phyloP scores from a whole-genome alignment of 148 eudicot species.

The Silene conica region DNA sequence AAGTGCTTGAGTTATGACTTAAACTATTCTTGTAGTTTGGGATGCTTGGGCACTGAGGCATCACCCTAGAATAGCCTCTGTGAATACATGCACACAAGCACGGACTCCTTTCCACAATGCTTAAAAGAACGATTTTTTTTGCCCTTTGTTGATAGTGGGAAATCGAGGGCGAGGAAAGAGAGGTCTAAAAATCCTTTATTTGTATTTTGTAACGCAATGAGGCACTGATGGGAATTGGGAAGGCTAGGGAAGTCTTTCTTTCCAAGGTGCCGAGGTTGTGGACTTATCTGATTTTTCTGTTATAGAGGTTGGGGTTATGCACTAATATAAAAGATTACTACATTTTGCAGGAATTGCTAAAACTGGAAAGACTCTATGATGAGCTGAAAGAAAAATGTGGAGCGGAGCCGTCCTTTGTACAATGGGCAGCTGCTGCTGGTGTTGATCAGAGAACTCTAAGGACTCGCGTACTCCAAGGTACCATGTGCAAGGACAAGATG shows the following conservation, averaged over 20 bases:
- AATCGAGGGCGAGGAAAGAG: background rate
- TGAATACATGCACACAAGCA: background rate
- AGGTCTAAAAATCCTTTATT: background rate
- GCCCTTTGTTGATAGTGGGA: background rate
- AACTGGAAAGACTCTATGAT: conserved; percentile 57
- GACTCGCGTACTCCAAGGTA: conserved; percentile 65
- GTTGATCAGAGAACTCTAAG: conserved; percentile 69
- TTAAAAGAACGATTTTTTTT: background rate
- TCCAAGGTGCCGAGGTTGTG: background rate
- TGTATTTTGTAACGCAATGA: background rate
- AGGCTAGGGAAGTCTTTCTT: background rate
- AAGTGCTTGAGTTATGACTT: too few relatives aligned
- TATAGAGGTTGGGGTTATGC: background rate
- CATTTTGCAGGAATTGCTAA: conserved; percentile 62
- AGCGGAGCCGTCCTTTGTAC: conserved; percentile 52
- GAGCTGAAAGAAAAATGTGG: conserved; percentile 55
- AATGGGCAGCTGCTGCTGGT: conserved; percentile 90
- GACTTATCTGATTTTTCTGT: background rate
- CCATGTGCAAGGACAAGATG: conserved; percentile 81
- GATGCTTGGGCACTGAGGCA: too few relatives aligned
- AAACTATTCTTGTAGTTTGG: too few relatives aligned
- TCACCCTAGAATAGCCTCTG: background rate
- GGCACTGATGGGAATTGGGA: background rate
- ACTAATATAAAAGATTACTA: conserved; percentile 5
- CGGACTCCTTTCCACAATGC: background rate